A percentile compares a stretch with the other conserved stretches of the same genome.
These are phyloP conservation scores for Pichia sp. DNA, from an alignment of 1,139 yeast species.

Conservation along the genomic window DNA sequence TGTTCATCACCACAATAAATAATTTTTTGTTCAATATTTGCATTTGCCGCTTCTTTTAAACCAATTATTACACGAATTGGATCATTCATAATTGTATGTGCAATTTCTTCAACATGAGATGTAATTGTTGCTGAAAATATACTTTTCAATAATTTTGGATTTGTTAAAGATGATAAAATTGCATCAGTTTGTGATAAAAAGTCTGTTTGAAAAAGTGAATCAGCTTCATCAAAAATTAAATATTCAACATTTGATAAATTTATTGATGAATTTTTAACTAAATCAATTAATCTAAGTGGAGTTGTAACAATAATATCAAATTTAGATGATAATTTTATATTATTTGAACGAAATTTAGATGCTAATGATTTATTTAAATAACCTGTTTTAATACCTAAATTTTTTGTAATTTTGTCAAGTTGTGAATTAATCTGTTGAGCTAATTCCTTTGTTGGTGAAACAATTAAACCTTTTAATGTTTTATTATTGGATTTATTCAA, in stretches of 20 bases:
- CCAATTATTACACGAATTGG: constrained; percentile 89
- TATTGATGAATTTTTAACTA: constrained; percentile 54
- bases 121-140: constrained; percentile 96
- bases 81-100: constrained; percentile 74
- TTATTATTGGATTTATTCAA: constrained; percentile 18
- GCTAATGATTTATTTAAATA: constrained; percentile 73
- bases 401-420: constrained; percentile 52
- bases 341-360: constrained; percentile 54
- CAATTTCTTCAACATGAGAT: constrained; percentile 85
- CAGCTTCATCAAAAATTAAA: constrained; percentile 91
- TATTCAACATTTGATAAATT: constrained; percentile 63
- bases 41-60: constrained; percentile 88
- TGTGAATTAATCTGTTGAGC: constrained; percentile 81
- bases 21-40: constrained; percentile 75
- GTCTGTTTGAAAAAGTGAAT: constrained; percentile 83
- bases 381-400: constrained; percentile 53
- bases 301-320: constrained; percentile 82
- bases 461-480: constrained; percentile 68
- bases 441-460: constrained; percentile 90
- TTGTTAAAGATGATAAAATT: constrained; percentile 63
- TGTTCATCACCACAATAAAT: constrained; percentile 90
- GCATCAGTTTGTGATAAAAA: constrained; percentile 90
- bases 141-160: constrained; percentile 52
- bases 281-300: constrained; percentile 80
- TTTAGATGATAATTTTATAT: constrained; percentile 43